A percentile compares a stretch with the other conserved stretches of the same genome.
These are phyloP conservation scores for Oidium heveae DNA, from an alignment of 2,329 filamentous ascomycete species.

Conservation along the genomic window DNA sequence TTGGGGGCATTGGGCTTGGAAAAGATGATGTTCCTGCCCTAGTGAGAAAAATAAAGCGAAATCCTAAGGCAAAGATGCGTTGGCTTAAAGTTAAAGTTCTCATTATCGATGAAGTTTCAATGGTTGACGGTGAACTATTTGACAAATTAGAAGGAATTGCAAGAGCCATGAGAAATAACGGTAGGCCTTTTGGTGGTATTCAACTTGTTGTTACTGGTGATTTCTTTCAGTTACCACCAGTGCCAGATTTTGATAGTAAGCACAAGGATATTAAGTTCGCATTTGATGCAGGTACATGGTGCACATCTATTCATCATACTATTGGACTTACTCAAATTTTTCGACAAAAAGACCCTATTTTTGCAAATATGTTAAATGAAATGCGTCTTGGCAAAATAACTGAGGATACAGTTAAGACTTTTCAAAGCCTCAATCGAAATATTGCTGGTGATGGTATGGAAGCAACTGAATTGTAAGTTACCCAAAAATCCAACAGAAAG, in stretches of 20 bases:
- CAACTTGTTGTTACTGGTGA: conserved; percentile 90
- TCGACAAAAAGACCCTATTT: conserved; percentile 73
- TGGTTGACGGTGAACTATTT: conserved; percentile 93
- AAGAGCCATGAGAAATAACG: conserved; percentile 66
- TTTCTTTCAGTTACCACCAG: conserved; percentile 90
- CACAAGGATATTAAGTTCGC: conserved; percentile 54
- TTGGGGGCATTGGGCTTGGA: conserved; percentile 80
- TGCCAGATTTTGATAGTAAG: conserved; percentile 43
- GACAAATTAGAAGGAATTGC: conserved; percentile 87
- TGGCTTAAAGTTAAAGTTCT: conserved; percentile 78
- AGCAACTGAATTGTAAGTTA: conserved; percentile 53
- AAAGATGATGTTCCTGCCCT: conserved; percentile 64
- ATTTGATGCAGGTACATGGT: conserved; percentile 83
- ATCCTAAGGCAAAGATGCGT: conserved; percentile 63
- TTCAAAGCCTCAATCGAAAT: conserved; percentile 46
- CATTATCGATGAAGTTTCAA: conserved; percentile 86
- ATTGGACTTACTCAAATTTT: conserved; percentile 91
- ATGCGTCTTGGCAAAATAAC: conserved; percentile 76
- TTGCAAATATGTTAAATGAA: conserved; percentile 90
- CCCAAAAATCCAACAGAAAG: not conserved
- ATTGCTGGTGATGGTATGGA: conserved; percentile 44
- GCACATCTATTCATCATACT: conserved; percentile 77
- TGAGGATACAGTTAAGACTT: conserved; percentile 48
- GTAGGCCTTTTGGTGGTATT: conserved; percentile 81
- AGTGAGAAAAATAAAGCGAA: conserved; percentile 74